phyloP scores from a whole-genome alignment of 148 eudicot genomes.

The Vaccinium macrocarpon region DNA sequence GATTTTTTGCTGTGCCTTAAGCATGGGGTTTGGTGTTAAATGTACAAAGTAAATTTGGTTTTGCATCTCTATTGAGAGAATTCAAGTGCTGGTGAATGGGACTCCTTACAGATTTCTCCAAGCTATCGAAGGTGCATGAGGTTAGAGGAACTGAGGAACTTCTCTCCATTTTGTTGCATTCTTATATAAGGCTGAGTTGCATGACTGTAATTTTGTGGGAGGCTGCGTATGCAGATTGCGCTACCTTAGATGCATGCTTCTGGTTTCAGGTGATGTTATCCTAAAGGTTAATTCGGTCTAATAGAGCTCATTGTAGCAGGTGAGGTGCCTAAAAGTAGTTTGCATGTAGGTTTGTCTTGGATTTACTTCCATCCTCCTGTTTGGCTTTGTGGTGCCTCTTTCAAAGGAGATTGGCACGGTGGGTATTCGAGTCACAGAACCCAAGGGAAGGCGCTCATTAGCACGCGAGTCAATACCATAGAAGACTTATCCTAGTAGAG shows the following conservation, averaged over 20 bases:
- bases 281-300: neutral
- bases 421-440: neutral
- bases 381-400: neutral
- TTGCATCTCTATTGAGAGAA: neutral
- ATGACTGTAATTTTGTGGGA: neutral
- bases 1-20: neutral
- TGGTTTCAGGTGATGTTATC: neutral
- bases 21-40: neutral
- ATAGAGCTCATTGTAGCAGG: neutral
- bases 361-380: neutral
- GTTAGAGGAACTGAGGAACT: neutral
- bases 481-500: neutral
- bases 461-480: neutral
- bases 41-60: neutral
- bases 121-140: neutral
- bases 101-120: neutral
- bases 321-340: neutral
- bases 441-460: neutral
- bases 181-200: neutral
- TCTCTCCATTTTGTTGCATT: neutral
- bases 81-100: neutral
- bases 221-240: neutral
- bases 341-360: neutral
- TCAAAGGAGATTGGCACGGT: neutral
- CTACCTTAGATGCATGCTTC: neutral